Evolutionary conservation across 805 yeast species (phyloP), one percentile per base, ranked within the genome.

Genomic region (Isabelozyma heimii): DNA sequence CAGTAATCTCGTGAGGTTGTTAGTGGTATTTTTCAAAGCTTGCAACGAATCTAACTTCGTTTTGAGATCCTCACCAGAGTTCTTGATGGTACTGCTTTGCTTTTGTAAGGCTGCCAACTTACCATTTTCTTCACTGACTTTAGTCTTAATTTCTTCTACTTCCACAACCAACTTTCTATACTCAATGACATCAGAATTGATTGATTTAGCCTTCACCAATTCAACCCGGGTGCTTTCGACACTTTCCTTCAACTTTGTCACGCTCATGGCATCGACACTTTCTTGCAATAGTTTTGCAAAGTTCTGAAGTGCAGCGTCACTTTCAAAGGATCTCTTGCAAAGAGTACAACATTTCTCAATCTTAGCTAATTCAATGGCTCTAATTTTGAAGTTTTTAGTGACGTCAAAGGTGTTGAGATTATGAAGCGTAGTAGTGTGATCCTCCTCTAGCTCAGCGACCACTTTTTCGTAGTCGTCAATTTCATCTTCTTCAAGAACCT

Each of bases 331-430:
- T 45, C 96, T 74, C 15, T 80, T 79, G 64, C 98, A 92, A 41
- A 91, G 69, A 40, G 84, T 69, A 65, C 97, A 92, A 43, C 80
- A 73, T 9, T 83, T 76, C 8, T 78, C 75, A 4, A 62, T 58
- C 26, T 80, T 67, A 0, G 96, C 94, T 39, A 79, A 64, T 28
- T 81, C 78, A 9, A 87, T 66, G 0, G 97, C 97, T 41, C 80
- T 81, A 17, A 75, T 66, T 58, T 88, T 90, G 66, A 85, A 91
- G 40, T 81, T 81, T 24, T 81, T 70, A 0, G 91, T 84, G 2
- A 90, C 87, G 41, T 82, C 83, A 28, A 79, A 79, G 54, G 88
- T 82, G 59, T 89, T 89, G 30, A 81, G 61, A 47, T 86, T 84
- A 52, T 85, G 87, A 13, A 82, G 67, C 0, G 89, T 82, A 15